These are phyloP conservation scores for Rhizopogon rudus DNA, from an alignment of 768 basidiomycete species.

Conservation along the genomic window DNA sequence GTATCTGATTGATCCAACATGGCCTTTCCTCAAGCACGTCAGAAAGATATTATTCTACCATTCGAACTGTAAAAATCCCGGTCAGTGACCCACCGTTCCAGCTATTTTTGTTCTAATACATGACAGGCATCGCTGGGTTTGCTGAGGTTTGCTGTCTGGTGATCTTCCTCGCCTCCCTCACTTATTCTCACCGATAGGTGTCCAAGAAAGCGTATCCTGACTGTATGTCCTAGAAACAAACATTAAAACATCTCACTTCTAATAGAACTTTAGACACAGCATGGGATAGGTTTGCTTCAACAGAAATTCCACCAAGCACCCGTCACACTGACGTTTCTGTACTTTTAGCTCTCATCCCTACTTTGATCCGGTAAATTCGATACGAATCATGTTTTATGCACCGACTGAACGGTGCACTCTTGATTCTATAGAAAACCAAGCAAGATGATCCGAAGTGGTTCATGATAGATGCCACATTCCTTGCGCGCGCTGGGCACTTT, in stretches of 20 bases:
- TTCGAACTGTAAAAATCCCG: slow-evolving; percentile 81
- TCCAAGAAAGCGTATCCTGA: slow-evolving; percentile 87
- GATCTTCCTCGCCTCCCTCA: neutral
- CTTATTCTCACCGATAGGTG: slow-evolving; percentile 40
- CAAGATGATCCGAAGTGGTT: slow-evolving; percentile 79
- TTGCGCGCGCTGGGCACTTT: slow-evolving; percentile 60
- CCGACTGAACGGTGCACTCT: neutral
- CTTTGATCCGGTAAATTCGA: slow-evolving; percentile 56
- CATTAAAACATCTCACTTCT: slow-evolving; percentile 6
- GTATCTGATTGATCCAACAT: slow-evolving; percentile 7
- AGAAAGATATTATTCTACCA: slow-evolving; percentile 79
- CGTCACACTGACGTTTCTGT: slow-evolving; percentile 6
- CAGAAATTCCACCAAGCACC: slow-evolving; percentile 5
- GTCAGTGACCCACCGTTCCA: slow-evolving; percentile 30
- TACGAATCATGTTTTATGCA: neutral
- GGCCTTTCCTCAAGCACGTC: neutral
- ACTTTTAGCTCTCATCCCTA: slow-evolving; percentile 64
- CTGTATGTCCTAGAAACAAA: slow-evolving; percentile 42
- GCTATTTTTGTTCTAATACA: neutral
- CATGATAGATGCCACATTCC: slow-evolving; percentile 83
- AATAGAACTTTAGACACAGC: slow-evolving; percentile 61
- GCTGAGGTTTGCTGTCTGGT: slow-evolving; percentile 53
- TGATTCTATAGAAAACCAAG: slow-evolving; percentile 62
- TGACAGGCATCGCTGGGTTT: slow-evolving; percentile 70
- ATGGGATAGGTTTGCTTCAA: slow-evolving; percentile 69